A percentile compares a stretch with the other conserved stretches of the same genome.
phyloP scores from a whole-genome alignment of 148 eudicot species.

The Linanthus parryae region DNA sequence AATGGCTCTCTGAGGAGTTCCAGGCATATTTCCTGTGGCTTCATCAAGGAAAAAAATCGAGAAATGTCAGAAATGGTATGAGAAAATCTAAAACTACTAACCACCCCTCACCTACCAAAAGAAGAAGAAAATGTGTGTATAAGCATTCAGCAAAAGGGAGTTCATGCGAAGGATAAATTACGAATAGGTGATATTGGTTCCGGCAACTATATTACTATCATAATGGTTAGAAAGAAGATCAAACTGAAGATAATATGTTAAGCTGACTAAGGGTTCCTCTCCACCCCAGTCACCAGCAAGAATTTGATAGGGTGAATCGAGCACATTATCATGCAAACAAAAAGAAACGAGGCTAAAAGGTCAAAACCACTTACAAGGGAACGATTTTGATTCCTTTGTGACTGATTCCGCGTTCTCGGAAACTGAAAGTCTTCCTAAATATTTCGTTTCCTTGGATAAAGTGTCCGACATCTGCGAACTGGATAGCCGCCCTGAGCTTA shows the following conservation, averaged over 20 bases:
- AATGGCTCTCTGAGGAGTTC: constrained; percentile 61
- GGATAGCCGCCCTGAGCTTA: constrained; percentile 55
- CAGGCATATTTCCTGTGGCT: constrained; percentile 64
- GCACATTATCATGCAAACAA: neutral
- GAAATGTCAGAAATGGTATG: constrained; percentile 13
- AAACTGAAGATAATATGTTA: neutral
- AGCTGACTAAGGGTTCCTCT: neutral
- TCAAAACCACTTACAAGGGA: constrained; percentile 56
- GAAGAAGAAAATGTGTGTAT: neutral
- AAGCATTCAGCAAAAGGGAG: no score
- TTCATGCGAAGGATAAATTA: no score
- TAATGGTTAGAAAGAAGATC: neutral
- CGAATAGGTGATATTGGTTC: no score
- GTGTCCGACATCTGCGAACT: constrained; percentile 60
- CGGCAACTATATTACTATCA: no score
- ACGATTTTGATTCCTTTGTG: constrained; percentile 58
- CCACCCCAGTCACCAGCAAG: neutral
- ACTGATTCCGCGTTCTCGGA: constrained; percentile 47
- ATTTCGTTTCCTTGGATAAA: constrained; percentile 54
- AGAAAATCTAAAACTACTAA: constrained; percentile 12
- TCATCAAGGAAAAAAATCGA: constrained; percentile 19
- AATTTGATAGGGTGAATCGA: neutral
- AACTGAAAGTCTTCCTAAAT: constrained; percentile 50
- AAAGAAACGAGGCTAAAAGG: constrained; percentile 1
- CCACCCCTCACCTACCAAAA: no score